Base-by-base conservation (phyloP, 495 filamentous ascomycete species). In the Astrothelium subdiscretum region DNA sequence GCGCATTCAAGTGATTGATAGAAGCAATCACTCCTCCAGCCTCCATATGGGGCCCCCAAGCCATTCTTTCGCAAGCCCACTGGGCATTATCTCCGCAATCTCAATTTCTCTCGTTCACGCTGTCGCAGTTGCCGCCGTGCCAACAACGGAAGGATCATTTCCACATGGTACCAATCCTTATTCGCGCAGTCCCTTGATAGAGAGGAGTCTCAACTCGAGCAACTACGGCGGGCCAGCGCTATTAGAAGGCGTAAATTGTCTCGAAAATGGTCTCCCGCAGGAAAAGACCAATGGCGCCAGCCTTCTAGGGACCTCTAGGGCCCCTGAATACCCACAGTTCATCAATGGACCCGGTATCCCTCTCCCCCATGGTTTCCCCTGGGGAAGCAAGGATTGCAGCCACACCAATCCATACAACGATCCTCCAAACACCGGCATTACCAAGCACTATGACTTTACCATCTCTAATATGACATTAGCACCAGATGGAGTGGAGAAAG, bases 391-490 rank as follows among this genome's bases (percentile, higher is more conserved):
- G 15, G 18, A 31, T 24, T 15, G 38, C 15, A 58, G 31, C 42
- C 68, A 68, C 29, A 67, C 73, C 15, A 70, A 75, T 61, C 66
- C 67, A 20, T 75, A 74, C 62, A 66, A 44, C n/a, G 27, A 63
- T 12, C 65, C 63, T 26, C 71, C 74, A 5, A 65, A 68, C 20
- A 76, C 74, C 2, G 71, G 70, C 8, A 65, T 72, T 12, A 69
- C 69, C 2, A 68, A 72, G 15, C 57, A 68, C 54, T 77, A 76
- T 59, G 68, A 75, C 20, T 76, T 75, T 58, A 69, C 63, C 0
- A 67, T 77, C 20, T 52, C 42, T 12, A 67, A 67, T 40, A 51
- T 62, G 2, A 57, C 51, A 10, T 62, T 67, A 29, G 54, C 68
- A 0, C 71, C 71, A 11, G 71, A 73, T 61, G 71, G 71, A 6